Conservation (phyloP, 202 grass and related monocot genomes). For the Zizania palustris region DNA sequence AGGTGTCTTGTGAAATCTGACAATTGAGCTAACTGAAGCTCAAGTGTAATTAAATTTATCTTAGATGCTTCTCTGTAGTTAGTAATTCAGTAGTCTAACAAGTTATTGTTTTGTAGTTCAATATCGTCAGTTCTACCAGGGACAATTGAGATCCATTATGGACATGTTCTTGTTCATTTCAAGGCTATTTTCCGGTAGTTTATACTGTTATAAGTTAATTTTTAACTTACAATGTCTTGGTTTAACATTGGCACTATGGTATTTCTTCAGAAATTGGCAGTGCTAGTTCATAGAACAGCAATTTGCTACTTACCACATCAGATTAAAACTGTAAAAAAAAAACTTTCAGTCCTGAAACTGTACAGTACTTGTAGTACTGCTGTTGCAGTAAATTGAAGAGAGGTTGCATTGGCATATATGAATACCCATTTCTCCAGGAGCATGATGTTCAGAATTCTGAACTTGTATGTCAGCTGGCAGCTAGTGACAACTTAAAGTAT, state of each 20-base stretch:
- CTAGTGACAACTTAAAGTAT: too few relatives aligned
- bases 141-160: conserved; percentile 67
- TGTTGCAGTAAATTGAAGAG: too few relatives aligned
- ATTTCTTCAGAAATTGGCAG: too few relatives aligned
- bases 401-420: too few relatives aligned
- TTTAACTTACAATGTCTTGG: too few relatives aligned
- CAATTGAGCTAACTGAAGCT: not conserved
- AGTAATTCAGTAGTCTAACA: not conserved
- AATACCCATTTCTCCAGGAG: too few relatives aligned
- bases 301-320: not conserved
- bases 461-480: too few relatives aligned
- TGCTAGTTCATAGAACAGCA: not conserved
- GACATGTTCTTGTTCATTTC: conserved; percentile 54
- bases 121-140: conserved; percentile 64
- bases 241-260: too few relatives aligned
- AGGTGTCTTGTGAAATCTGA: conserved; percentile 46
- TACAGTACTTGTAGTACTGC: too few relatives aligned
- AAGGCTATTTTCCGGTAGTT: conserved; percentile 45
- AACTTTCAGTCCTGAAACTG: too few relatives aligned
- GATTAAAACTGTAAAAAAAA: too few relatives aligned
- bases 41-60: not conserved
- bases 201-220: not conserved
- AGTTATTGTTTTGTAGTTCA: conserved; percentile 39
- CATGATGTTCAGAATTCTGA: too few relatives aligned
- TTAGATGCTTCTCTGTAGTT: not conserved